Evolutionary conservation across 164 flowering plant genomes (phyloP), one percentile per base, ranked within the genome.

Genomic region (Platanus orientalis): DNA sequence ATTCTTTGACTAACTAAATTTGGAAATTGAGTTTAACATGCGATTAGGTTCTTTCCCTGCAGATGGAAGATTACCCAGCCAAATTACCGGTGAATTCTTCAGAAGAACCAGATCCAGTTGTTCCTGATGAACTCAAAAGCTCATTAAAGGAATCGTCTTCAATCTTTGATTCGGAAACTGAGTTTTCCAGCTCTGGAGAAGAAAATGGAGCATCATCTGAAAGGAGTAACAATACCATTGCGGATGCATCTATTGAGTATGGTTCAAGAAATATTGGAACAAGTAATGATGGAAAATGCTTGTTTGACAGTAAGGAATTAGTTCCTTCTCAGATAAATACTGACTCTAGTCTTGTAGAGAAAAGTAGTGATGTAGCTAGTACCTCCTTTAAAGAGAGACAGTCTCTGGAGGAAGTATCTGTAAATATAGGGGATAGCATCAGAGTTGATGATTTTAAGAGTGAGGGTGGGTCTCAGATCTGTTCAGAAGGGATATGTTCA

Each of bases 31-130:
- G n/a, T 29, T 67, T 2, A 30, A 65, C 53, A 63, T 60, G 10
- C 25, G 21, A 13, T 74, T 57, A 28, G 1, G 26, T 71, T 53
- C 49, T 36, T 73, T 65, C 16, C 26, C 51, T 62, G 60, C 67
- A 87, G 92, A 69, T 78, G 71, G 81, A 83, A 73, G 78, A 84
- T 27, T 61, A 64, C 75, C 65, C 78, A 30, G 68, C 63, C 59
- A 74, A 69, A 52, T 42, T 53, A 60, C 55, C 64, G 54, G 72
- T 70, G 23, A 70, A 58, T 67, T 61, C 82, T 69, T 53, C 68
- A 36, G 78, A 65, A 49, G 67, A 55, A 55, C 62, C 45, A 59
- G 55, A 44, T 68, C 66, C 68, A 2, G 21, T 54, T 47, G 28
- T 58, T 36, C n/a, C 49, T 30, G 29, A 54, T 58, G 65, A 67